Evolutionary conservation across 371 early-diverging fungal genomes (phyloP).

Genomic region (Apophysomyces elegans): DNA sequence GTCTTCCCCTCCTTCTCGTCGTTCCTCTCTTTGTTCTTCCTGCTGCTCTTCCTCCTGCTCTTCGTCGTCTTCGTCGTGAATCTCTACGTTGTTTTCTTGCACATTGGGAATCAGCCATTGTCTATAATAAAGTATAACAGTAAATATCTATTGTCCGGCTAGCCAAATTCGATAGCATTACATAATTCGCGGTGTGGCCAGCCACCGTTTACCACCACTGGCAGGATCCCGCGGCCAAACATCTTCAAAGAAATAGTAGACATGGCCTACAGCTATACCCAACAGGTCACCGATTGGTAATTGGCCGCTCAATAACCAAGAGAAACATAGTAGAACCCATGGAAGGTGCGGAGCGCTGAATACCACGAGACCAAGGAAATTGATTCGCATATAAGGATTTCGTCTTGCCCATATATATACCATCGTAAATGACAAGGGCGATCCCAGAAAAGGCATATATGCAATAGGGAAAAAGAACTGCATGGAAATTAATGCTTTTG

Average conservation of each 20-base stretch:
- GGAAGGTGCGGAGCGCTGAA: conserved; percentile 95
- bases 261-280: conserved; percentile 90
- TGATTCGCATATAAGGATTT: conserved; percentile 85
- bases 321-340: conserved; percentile 88
- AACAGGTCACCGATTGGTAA: conserved; percentile 83
- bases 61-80: conserved; percentile 4
- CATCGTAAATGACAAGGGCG: conserved; percentile 84
- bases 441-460: conserved; percentile 81
- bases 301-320: conserved; percentile 67
- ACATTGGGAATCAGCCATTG: conserved; percentile 8
- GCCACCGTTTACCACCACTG: conserved; percentile 60
- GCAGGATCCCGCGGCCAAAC: conserved; percentile 85
- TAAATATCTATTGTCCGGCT: too few species aligned
- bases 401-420: conserved; percentile 96
- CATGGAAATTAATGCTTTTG: not conserved
- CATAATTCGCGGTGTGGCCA: conserved; percentile 70
- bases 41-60: conserved; percentile 1
- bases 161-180: conserved; percentile 29
- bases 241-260: conserved; percentile 94
- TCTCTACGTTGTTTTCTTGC: not conserved
- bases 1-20: not conserved
- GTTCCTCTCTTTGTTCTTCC: conserved; percentile 13
- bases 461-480: conserved; percentile 75
- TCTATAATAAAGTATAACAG: not conserved
- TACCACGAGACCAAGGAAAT: conserved; percentile 87